Evolutionary conservation across 257 asterid species (phyloP).

Genomic region (Thymus mandschuricus): DNA sequence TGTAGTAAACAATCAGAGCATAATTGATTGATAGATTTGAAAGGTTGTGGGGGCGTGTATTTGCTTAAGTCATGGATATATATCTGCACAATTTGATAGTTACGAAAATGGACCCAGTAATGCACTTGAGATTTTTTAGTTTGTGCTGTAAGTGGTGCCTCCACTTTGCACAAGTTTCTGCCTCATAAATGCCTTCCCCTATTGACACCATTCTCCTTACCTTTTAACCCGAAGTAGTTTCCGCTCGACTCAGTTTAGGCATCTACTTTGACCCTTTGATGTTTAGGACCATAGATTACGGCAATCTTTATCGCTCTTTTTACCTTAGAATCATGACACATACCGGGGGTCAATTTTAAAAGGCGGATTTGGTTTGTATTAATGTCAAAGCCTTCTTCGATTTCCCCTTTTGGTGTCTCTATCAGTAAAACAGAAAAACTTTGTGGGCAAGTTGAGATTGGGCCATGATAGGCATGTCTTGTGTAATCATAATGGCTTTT

Average conservation of each 20-base stretch:
- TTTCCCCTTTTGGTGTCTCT: slow-evolving; percentile 48
- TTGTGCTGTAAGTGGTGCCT: slow-evolving; percentile 49
- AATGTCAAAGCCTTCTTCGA: slow-evolving; percentile 31
- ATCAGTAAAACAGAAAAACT: slow-evolving; percentile 55
- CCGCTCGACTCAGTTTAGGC: slow-evolving; percentile 42
- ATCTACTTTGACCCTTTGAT: slow-evolving; percentile 55
- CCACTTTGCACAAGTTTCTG: slow-evolving; percentile 49
- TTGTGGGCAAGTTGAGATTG: slow-evolving; percentile 73
- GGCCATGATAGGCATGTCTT: slow-evolving; percentile 72
- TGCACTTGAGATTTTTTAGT: slow-evolving; percentile 44
- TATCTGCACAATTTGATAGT: slow-evolving; percentile 29
- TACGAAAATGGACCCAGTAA: slow-evolving; percentile 33
- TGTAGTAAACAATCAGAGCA: background rate
- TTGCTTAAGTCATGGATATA: slow-evolving; percentile 8
- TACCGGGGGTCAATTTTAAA: slow-evolving; percentile 12
- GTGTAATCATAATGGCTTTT: slow-evolving; percentile 70
- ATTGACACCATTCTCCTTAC: slow-evolving; percentile 30
- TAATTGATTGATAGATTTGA: slow-evolving; percentile 14
- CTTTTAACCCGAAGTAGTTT: slow-evolving; percentile 45
- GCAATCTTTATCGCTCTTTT: slow-evolving; percentile 26
- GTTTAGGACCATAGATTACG: slow-evolving; percentile 39
- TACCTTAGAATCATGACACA: slow-evolving; percentile 31
- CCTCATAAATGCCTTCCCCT: slow-evolving; percentile 38
- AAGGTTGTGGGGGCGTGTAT: slow-evolving; percentile 23
- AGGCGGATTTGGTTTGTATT: slow-evolving; percentile 26